phyloP scores from a whole-genome alignment of 2,329 filamentous ascomycete species.

The Ceratocystis diversiconidia region DNA sequence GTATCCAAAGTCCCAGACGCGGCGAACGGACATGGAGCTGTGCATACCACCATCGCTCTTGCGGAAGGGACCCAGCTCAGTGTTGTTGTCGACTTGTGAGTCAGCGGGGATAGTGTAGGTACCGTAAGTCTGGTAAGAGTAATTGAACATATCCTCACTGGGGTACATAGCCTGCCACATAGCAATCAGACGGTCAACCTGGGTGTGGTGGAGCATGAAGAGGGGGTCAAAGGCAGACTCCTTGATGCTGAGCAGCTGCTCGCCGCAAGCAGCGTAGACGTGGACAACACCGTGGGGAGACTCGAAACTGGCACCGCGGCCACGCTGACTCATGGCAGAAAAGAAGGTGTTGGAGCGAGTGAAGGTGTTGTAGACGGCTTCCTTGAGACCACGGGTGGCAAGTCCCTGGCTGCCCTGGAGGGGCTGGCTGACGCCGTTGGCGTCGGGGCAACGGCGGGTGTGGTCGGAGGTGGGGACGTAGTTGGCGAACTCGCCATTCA shows the following conservation, averaged over 20 bases:
- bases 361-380: constrained; percentile 31
- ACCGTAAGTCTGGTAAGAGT: constrained; percentile 26
- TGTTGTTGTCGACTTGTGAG: constrained; percentile 30
- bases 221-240: constrained; percentile 34
- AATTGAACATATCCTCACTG: constrained; percentile 25
- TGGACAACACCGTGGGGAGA: constrained; percentile 32
- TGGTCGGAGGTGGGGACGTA: constrained; percentile 24
- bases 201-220: constrained; percentile 38
- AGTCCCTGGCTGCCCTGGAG: constrained; percentile 28
- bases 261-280: constrained; percentile 29
- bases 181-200: constrained; percentile 52
- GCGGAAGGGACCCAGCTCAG: constrained; percentile 38
- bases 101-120: constrained; percentile 31
- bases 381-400: constrained; percentile 25
- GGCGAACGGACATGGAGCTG: constrained; percentile 28
- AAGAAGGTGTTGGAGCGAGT: constrained; percentile 26
- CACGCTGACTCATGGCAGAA: constrained; percentile 26
- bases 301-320: constrained; percentile 30
- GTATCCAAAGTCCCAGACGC: constrained; percentile 28
- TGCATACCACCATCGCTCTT: constrained; percentile 28
- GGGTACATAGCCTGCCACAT: constrained; percentile 35
- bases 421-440: constrained; percentile 26
- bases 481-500: constrained; percentile 28
- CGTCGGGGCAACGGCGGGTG: constrained; percentile 27
- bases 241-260: constrained; percentile 29